Evolutionary conservation across 208 protist genomes (phyloP).

Genomic region (Acanthamoeba culbertsoni): DNA sequence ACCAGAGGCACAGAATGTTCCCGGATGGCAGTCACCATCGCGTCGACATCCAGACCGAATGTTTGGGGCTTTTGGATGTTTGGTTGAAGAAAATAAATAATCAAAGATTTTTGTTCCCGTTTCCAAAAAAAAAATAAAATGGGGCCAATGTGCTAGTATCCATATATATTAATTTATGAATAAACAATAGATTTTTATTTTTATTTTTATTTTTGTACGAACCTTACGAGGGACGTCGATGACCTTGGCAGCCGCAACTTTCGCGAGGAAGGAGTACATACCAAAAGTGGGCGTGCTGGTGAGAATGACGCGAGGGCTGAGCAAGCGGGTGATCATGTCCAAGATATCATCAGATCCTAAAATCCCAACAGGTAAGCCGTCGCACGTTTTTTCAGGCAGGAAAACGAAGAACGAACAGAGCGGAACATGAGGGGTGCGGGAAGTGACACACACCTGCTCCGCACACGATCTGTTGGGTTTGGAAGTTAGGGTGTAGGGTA

Average conservation of each 20-base stretch:
- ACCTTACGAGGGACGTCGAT: slow-evolving; percentile 44
- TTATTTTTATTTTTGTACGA: not conserved
- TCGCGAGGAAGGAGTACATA: slow-evolving; percentile 66
- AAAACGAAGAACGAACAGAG: not conserved
- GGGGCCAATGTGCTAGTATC: no score
- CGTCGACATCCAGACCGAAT: slow-evolving; percentile 48
- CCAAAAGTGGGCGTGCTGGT: slow-evolving; percentile 68
- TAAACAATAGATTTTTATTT: not conserved
- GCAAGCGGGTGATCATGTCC: slow-evolving; percentile 67
- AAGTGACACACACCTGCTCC: not conserved
- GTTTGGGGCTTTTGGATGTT: not conserved
- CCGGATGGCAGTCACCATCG: not conserved
- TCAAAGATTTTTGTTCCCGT: no score
- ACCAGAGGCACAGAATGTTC: not conserved
- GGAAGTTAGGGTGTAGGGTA: slow-evolving; percentile 1
- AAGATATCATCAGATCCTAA: slow-evolving; percentile 65
- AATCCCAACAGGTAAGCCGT: not conserved
- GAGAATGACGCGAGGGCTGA: slow-evolving; percentile 3
- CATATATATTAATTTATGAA: not conserved
- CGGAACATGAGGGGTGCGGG: not conserved
- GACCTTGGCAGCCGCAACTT: not conserved
- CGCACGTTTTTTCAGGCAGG: not conserved
- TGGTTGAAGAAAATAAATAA: no score
- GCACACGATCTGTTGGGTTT: not conserved
- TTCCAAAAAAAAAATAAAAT: not conserved